A percentile compares a stretch with the other conserved stretches of the same genome.
These are phyloP conservation scores for Pseudonitzschia multiseries DNA, from an alignment of 108 stramenopile genomes.

Conservation along the genomic window DNA sequence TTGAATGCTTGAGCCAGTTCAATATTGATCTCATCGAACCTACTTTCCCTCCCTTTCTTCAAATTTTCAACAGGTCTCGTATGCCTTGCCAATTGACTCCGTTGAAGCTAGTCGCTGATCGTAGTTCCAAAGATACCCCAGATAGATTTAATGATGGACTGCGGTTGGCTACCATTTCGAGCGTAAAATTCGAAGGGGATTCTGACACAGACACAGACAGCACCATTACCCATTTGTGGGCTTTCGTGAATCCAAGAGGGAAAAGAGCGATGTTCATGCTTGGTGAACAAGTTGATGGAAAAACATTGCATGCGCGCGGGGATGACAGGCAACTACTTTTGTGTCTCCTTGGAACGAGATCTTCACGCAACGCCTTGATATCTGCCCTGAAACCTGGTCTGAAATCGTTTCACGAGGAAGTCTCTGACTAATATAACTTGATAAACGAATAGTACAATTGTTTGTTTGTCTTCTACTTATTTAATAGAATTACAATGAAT, in stretches of 20 bases:
- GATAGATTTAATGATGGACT: conserved; percentile 1
- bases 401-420: not conserved
- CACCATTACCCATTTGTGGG: conserved; percentile 42
- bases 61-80: conserved; percentile 17
- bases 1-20: no score
- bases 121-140: not conserved
- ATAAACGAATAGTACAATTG: not conserved
- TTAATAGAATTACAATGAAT: conserved; percentile 8
- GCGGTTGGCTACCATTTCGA: conserved; percentile 36
- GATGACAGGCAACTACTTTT: conserved; percentile 40
- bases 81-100: conserved; percentile 46
- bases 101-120: conserved; percentile 25
- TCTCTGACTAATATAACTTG: not conserved
- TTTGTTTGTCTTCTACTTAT: not conserved
- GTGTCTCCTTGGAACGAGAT: conserved; percentile 31
- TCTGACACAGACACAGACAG: conserved; percentile 41
- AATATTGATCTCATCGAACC: no score
- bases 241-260: conserved; percentile 41
- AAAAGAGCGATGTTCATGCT: conserved; percentile 39
- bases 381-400: conserved; percentile 32
- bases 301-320: conserved; percentile 38
- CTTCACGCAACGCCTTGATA: conserved; percentile 25
- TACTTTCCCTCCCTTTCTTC: not conserved
- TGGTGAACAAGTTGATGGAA: conserved; percentile 27
- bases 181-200: conserved; percentile 36